A percentile compares a stretch with the other conserved stretches of the same genome.
Evolutionary conservation across 805 yeast species (phyloP).

Genomic region (Dipodascus albidus): DNA sequence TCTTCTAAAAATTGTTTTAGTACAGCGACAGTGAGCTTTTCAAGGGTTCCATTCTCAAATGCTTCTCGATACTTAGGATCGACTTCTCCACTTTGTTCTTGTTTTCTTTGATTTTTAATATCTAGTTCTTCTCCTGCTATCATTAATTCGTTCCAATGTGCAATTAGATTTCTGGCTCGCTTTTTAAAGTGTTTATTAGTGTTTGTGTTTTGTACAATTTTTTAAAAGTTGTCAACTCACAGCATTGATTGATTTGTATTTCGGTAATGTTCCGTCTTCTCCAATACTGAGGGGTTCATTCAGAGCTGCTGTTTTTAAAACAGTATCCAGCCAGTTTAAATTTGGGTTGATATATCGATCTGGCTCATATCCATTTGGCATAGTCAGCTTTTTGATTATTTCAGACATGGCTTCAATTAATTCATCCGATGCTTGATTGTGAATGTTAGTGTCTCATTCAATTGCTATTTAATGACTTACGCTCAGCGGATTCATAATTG

Average conservation of each 20-base stretch:
- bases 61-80: neutral
- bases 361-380: slow-evolving; percentile 44
- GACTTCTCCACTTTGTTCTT: neutral
- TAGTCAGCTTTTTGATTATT: slow-evolving; percentile 31
- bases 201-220: neutral
- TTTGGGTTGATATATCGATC: slow-evolving; percentile 47
- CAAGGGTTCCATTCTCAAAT: neutral
- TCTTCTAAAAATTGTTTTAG: neutral
- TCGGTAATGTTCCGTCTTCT: slow-evolving; percentile 17
- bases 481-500: neutral
- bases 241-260: slow-evolving; percentile 16
- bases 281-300: slow-evolving; percentile 29
- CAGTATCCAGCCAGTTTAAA: slow-evolving; percentile 52
- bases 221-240: neutral
- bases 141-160: neutral
- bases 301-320: slow-evolving; percentile 52
- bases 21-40: neutral
- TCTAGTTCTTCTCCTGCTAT: neutral
- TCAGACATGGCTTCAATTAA: slow-evolving; percentile 19
- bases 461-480: neutral
- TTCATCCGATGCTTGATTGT: slow-evolving; percentile 17
- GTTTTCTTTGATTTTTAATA: neutral
- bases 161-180: neutral
- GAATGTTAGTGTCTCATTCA: slow-evolving; percentile 7
- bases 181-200: too few relatives aligned